Conservation (phyloP, 129 eudicot genomes). For the Flaveria sonorensis region DNA sequence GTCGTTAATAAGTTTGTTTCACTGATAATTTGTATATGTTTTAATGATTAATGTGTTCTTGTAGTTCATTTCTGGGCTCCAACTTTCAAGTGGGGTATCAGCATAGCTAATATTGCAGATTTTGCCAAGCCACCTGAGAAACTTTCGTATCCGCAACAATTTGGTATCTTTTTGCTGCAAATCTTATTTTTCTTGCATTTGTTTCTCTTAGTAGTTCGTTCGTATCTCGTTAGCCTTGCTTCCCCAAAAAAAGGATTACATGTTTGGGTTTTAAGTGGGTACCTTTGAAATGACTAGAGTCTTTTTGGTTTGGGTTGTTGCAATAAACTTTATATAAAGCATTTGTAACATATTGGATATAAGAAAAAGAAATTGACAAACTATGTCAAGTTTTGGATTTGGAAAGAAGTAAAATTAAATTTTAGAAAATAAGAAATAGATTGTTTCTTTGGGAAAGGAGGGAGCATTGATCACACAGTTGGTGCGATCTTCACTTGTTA, state of each 20-base stretch:
- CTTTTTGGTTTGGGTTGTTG: conserved; percentile 1
- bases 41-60: conserved; percentile 18
- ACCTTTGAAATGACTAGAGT: not conserved
- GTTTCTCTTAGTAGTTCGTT: not conserved
- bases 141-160: conserved; percentile 94
- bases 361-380: not conserved
- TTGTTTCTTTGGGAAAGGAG: not conserved
- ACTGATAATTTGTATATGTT: not conserved
- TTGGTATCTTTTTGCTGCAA: conserved; percentile 49
- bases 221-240: not conserved
- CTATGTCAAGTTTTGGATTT: not conserved
- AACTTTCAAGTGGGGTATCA: conserved; percentile 97
- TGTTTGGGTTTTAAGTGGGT: not conserved
- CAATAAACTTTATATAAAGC: not conserved
- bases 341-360: conserved; percentile 15
- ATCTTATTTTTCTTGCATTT: conserved; percentile 5
- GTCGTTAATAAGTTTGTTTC: not conserved
- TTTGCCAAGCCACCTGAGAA: conserved; percentile 92
- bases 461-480: not conserved
- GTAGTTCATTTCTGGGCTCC: conserved; percentile 99
- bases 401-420: not conserved
- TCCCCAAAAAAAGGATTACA: not conserved
- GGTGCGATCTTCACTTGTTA: not conserved
- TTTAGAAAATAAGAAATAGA: not conserved
- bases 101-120: conserved; percentile 92